Evolutionary conservation across 2,329 filamentous ascomycete species (phyloP).

Genomic region (Xylariaceae sp.): DNA sequence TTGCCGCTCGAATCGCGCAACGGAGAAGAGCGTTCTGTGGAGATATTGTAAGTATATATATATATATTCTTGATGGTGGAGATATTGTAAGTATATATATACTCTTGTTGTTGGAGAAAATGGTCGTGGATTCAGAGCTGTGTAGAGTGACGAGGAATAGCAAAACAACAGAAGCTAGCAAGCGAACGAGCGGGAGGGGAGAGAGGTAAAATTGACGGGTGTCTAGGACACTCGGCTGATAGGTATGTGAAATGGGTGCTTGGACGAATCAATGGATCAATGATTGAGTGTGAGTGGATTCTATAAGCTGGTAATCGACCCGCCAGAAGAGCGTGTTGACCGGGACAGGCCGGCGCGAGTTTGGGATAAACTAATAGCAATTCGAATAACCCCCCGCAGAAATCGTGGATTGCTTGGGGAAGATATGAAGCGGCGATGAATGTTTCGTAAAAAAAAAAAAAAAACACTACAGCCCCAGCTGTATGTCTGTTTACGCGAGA

Average conservation of each 20-base stretch:
- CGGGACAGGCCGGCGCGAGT: slow-evolving; percentile 3
- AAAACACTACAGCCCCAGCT: neutral
- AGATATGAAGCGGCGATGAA: too few species aligned
- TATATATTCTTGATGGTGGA: neutral
- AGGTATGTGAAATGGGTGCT: neutral
- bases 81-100: slow-evolving; percentile 15
- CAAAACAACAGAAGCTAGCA: neutral
- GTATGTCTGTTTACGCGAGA: neutral
- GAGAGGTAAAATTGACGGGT: neutral
- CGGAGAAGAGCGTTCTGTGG: slow-evolving; percentile 50
- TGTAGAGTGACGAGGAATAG: neutral
- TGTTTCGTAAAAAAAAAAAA: neutral
- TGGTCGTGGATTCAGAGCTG: neutral
- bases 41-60: slow-evolving; percentile 21
- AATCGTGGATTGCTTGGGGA: neutral
- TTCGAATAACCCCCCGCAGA: neutral
- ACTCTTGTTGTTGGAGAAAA: neutral
- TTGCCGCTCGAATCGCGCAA: slow-evolving; percentile 44
- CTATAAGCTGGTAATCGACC: neutral
- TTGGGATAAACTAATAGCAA: neutral
- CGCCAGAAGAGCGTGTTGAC: neutral
- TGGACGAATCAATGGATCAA: neutral
- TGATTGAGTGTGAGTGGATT: neutral
- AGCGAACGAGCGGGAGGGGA: neutral
- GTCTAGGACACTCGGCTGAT: neutral